Percentiles rank a stretch among this genome's conserved stretches.
phyloP scores from a whole-genome alignment of 768 basidiomycete genomes.

The Termitomyces eurrhizus region DNA sequence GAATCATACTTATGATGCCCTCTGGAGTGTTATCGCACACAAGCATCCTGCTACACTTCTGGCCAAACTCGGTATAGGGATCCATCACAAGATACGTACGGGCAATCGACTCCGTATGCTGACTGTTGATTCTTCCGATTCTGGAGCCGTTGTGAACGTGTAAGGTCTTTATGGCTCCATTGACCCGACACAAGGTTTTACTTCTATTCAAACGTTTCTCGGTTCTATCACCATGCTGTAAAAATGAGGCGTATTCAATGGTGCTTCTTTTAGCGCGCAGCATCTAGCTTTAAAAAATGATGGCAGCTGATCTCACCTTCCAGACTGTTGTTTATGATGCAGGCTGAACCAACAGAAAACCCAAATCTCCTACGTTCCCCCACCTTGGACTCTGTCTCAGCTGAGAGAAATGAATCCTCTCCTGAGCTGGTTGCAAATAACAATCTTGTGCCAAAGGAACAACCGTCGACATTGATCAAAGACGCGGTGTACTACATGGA shows the following conservation, averaged over 20 bases:
- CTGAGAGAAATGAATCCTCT: neutral
- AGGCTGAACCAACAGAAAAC: neutral
- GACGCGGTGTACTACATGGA: conserved; percentile 1
- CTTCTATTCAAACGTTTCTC: neutral
- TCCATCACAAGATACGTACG: neutral
- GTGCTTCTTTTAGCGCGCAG: neutral
- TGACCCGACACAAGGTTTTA: neutral
- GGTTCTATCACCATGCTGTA: neutral
- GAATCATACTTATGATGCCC: too few species aligned
- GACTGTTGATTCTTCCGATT: neutral
- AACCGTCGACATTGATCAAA: neutral
- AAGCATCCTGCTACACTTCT: neutral
- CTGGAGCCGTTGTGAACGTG: neutral
- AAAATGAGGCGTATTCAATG: neutral
- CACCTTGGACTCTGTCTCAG: neutral
- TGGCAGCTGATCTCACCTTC: neutral
- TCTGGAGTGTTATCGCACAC: neutral
- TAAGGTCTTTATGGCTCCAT: neutral
- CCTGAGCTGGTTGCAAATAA: neutral
- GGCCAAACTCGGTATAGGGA: neutral
- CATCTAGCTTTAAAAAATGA: neutral
- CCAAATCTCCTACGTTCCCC: neutral
- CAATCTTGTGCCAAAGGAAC: neutral
- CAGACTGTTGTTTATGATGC: neutral
- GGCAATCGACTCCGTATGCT: neutral